A percentile compares a stretch with the other conserved stretches of the same genome.
These are phyloP conservation scores for Cladosporium sp. DNA, from an alignment of 2,329 filamentous ascomycete species.

Conservation along the genomic window DNA sequence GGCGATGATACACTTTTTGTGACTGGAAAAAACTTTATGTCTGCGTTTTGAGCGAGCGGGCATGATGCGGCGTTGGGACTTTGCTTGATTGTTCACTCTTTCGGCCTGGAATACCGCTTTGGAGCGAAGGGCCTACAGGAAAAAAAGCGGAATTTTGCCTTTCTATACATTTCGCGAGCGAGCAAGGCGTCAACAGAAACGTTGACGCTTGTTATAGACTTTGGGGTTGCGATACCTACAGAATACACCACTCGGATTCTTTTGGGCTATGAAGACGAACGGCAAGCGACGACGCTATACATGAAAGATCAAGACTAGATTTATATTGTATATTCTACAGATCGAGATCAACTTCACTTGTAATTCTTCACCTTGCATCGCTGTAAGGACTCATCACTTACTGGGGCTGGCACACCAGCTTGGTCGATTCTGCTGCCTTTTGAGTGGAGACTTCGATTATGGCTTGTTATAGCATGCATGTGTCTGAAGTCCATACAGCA, in stretches of 20 bases:
- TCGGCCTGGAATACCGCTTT: not conserved
- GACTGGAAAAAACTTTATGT: constrained; percentile 4
- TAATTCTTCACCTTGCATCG: not conserved
- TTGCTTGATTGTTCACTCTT: not conserved
- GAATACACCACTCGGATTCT: constrained; percentile 9
- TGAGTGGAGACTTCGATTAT: not conserved
- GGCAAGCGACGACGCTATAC: not conserved
- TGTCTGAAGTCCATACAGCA: not conserved
- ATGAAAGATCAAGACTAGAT: not conserved
- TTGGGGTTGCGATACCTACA: not conserved
- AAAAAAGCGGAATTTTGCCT: constrained; percentile 5
- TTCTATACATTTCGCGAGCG: constrained; percentile 1
- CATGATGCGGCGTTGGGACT: constrained; percentile 8
- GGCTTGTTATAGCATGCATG: not conserved
- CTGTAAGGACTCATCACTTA: not conserved
- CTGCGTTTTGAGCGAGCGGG: constrained; percentile 17
- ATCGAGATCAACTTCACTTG: not conserved
- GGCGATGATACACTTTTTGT: not conserved
- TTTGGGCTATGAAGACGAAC: not conserved
- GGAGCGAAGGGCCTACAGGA: not conserved
- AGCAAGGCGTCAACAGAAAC: not conserved
- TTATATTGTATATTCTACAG: not conserved
- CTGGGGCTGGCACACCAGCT: not conserved
- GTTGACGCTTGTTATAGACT: not conserved
- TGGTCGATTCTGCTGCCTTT: not conserved